Evolutionary conservation across 2,329 filamentous ascomycete genomes (phyloP).

Genomic region (Cytospora paraplurivora): DNA sequence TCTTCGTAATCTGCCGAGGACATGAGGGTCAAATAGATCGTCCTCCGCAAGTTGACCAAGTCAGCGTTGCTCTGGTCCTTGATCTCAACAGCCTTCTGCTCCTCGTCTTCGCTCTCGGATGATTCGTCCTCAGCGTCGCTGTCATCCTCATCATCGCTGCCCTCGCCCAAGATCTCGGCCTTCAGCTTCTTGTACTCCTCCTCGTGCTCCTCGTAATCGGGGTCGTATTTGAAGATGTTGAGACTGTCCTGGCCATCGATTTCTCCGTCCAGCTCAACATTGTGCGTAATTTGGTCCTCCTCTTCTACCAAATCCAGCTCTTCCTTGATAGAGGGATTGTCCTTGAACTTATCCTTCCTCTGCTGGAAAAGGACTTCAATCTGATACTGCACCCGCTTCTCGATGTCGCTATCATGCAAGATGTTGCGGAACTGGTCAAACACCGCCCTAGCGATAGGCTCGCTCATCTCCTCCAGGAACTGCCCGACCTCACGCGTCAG

Average conservation of each 20-base stretch:
- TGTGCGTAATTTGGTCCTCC: conserved; percentile 96
- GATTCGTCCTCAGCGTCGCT: conserved; percentile 69
- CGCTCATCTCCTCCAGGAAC: conserved; percentile 93
- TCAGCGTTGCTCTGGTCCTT: conserved; percentile 98
- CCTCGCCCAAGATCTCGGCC: conserved; percentile 91
- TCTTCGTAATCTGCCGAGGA: conserved; percentile 95
- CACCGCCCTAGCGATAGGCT: conserved; percentile 81
- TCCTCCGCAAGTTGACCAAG: conserved; percentile 87
- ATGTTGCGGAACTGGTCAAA: conserved; percentile 97
- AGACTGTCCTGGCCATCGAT: conserved; percentile 83
- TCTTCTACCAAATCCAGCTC: conserved; percentile 96
- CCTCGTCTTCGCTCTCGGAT: conserved; percentile 71
- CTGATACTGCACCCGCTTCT: conserved; percentile 99
- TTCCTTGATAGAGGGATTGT: conserved; percentile 71
- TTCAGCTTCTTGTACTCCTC: conserved; percentile 87
- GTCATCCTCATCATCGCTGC: conserved; percentile 78
- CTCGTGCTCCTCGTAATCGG: conserved; percentile 88
- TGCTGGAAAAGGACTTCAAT: conserved; percentile 97
- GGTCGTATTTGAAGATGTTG: conserved; percentile 94
- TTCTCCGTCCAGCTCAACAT: conserved; percentile 77
- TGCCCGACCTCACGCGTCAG: conserved; percentile 91
- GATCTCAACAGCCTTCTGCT: conserved; percentile 87
- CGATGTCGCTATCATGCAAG: conserved; percentile 93
- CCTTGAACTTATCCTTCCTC: conserved; percentile 94
- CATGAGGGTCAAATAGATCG: conserved; percentile 98